Evolutionary conservation across 257 asterid species (phyloP).

Genomic region (Salvia rosmarinus): DNA sequence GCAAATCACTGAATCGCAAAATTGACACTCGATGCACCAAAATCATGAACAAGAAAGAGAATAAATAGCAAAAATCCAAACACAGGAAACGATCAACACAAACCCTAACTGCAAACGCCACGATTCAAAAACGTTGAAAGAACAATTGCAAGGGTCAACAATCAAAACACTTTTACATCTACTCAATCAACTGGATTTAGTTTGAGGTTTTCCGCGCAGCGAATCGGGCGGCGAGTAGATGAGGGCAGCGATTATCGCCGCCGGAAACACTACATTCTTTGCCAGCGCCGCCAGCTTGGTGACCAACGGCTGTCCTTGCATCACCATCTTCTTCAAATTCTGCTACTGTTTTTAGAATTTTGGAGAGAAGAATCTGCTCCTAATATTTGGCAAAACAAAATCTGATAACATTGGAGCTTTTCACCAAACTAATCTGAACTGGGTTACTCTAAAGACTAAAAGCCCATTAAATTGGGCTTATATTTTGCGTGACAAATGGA

Average conservation of each 20-base stretch:
- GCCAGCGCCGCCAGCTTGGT: conserved; percentile 59
- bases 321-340: conserved; percentile 36
- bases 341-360: neutral
- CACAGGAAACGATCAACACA: conserved; percentile 6
- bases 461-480: conserved; percentile 23
- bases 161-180: neutral
- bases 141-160: neutral
- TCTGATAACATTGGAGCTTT: neutral
- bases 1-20: conserved; percentile 10
- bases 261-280: conserved; percentile 58
- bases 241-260: conserved; percentile 53
- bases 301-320: conserved; percentile 62
- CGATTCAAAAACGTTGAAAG: neutral
- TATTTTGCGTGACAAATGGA: neutral
- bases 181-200: conserved; percentile 21
- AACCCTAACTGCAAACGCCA: conserved; percentile 24
- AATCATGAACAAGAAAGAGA: neutral
- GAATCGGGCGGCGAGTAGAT: conserved; percentile 55
- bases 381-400: conserved; percentile 3
- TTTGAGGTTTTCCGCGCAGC: conserved; percentile 38
- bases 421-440: neutral
- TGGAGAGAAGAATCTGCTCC: neutral
- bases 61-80: neutral
- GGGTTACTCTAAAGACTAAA: neutral
- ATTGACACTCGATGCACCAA: conserved; percentile 12